Evolutionary conservation across 202 grass and related monocot species (phyloP), one percentile per base, ranked within the genome.

Genomic region (Alloteropsis angusta): DNA sequence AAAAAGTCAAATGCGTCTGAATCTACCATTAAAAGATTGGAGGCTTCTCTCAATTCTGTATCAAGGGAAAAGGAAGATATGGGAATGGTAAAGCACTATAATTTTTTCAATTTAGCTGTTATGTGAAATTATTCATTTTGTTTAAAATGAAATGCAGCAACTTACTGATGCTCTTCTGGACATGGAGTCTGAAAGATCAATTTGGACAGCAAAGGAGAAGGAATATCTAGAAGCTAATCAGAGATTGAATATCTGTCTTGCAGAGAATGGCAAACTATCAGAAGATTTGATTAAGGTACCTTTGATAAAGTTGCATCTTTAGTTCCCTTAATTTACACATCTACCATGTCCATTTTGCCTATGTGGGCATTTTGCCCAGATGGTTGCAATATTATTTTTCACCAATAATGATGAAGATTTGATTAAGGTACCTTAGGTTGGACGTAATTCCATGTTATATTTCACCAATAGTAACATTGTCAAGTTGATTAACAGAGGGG

Each of bases 31-130:
- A 78, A 76, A 82, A 71, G 44, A 78, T 56, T 92, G 50, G 81
- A 94, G 80, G 61, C 22, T 88, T 88, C 85, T 83, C 66, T 86
- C 37, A 74, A 71, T 80, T 92, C 79, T 15, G 16, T 90, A 68
- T 88, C 82, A 68, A 87, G 70, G 74, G 90, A 93, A 87, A 98
- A 95, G 49, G 96, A 98, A 87, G 96, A 91, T 61, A 84, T 95
- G 85, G 89, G 53, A 87, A 90, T 89, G 78, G 90, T 98, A 90
- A 78, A 80, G 43, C 58, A 60, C 43, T 76, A 62, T 8, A 11
- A 42, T 83, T 77, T 75, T 80, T 62, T 85, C 48, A 7, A 61
- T 74, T 45, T 16, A 38, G 16, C 12, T 75, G 12, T 79, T 47
- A 15, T 23, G 34, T 74, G 15, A 62, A 59, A 52, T 85, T 76